Evolutionary conservation across 1,284 basidiomycete genomes (phyloP), one percentile per base, ranked within the genome.

Genomic region (Pterula multifida): DNA sequence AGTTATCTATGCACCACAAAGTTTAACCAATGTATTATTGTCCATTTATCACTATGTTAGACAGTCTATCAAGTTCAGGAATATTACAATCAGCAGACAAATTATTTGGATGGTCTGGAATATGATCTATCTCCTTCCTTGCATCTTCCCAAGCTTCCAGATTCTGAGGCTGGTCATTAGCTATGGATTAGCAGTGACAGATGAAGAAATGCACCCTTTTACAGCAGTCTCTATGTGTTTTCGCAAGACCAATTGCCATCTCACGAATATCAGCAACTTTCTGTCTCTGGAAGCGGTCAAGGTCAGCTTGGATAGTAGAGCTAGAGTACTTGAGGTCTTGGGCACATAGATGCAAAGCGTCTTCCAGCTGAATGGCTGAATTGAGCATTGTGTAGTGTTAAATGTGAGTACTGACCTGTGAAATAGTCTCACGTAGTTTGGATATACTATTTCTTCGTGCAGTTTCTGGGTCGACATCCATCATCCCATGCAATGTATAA

Each of bases 221-320:
- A 89, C 68, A 86, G 81, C 92, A 97, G 56, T 98, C 95, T 47
- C 88, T 79, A 65, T 99, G 96, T 54, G 85, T 85, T 57, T 78
- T 77, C 1, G 92, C 90, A 74, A 97, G 87, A 59, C 81, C 80
- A 55, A 98, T 86, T 49, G 88, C 73, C 87, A 98, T 91, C 61
- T 94, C 85, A 36, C 90, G 75, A 55, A 98, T 60, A 68, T 99
- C 96, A 2, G 90, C 90, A 3, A 99, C 95, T 65, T 99, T 99
- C 69, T 98, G 93, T 19, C 96, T 78, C 65, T 99, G 96, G 69
- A 99, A 99, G 36, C 96, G 79, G 68, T 99, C 96, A 55, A 99
- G 72, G 67, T 98, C 96, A 3, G 91, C 90, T 65, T 99, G 96
- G 50, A 99, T 95, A 15, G 94, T 96, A 36, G 85, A 87, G 57